phyloP scores from a whole-genome alignment of 2,329 filamentous ascomycete genomes.

The Zymoseptoria tritici region DNA sequence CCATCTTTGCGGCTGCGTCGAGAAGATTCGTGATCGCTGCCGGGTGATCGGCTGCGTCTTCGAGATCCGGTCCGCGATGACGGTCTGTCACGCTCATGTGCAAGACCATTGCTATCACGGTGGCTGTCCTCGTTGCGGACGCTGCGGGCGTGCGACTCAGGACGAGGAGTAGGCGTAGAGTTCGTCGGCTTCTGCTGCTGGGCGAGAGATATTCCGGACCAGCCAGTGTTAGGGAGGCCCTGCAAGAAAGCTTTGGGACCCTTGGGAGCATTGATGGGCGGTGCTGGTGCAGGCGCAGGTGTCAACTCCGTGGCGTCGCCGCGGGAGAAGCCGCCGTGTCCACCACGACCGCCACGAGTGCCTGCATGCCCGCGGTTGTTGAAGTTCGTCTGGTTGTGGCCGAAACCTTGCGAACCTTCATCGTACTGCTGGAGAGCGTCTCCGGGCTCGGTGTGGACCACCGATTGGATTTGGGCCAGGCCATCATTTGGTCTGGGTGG shows the following conservation, averaged over 20 bases:
- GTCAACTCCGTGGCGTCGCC: constrained; percentile 21
- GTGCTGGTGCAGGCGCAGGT: constrained; percentile 23
- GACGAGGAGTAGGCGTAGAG: constrained; percentile 10
- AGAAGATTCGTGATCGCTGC: constrained; percentile 26
- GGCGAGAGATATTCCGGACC: constrained; percentile 51
- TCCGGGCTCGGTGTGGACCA: constrained; percentile 7
- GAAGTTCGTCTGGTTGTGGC: constrained; percentile 18
- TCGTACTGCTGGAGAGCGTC: constrained; percentile 25
- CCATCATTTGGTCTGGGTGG: not conserved
- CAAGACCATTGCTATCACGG: constrained; percentile 1
- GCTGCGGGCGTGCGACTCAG: constrained; percentile 8
- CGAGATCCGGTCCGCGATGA: constrained; percentile 32
- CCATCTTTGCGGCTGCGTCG: constrained; percentile 23
- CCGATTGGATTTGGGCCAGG: constrained; percentile 1
- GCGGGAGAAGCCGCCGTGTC: constrained; percentile 22
- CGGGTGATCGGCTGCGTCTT: constrained; percentile 47
- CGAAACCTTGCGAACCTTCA: constrained; percentile 12
- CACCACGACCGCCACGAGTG: constrained; percentile 41
- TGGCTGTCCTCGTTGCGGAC: not conserved
- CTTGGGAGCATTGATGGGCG: constrained; percentile 59
- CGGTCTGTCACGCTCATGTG: constrained; percentile 9
- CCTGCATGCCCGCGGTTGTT: constrained; percentile 17
- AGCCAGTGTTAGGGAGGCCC: constrained; percentile 74
- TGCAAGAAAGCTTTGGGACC: constrained; percentile 93
- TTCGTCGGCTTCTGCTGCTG: constrained; percentile 5